phyloP scores from a whole-genome alignment of 2,329 filamentous ascomycete species.

The Didymosphaeria variabile region DNA sequence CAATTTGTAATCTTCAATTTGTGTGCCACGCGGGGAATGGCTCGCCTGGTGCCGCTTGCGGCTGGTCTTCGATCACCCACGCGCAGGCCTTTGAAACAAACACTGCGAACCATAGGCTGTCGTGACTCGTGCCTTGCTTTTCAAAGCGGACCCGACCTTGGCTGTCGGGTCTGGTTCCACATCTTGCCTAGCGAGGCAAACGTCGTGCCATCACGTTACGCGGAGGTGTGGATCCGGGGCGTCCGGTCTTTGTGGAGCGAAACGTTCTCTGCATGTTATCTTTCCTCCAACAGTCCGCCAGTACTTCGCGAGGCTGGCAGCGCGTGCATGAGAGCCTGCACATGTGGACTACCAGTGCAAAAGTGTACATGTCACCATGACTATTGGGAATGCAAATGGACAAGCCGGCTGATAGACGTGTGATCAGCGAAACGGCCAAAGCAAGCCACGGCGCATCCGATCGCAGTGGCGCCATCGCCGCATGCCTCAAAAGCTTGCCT shows the following conservation, averaged over 20 bases:
- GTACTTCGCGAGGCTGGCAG: not conserved
- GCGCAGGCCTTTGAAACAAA: not conserved
- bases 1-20: not conserved
- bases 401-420: not conserved
- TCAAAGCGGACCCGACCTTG: not conserved
- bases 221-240: not conserved
- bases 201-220: not conserved
- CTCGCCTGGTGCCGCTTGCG: not conserved
- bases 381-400: not conserved
- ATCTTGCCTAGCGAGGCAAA: not conserved
- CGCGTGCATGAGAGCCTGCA: not conserved
- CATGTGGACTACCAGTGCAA: not conserved
- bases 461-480: not conserved
- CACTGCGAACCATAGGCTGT: not conserved
- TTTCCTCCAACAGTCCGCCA: not conserved
- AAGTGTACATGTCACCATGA: not conserved
- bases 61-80: not conserved
- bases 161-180: not conserved
- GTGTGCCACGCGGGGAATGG: too few species aligned
- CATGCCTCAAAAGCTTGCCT: not conserved
- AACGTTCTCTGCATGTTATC: not conserved
- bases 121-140: not conserved
- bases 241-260: not conserved
- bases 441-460: not conserved
- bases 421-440: not conserved